A percentile compares a stretch with the other conserved stretches of the same genome.
Conservation (phyloP, 2,329 filamentous ascomycete species). For the Colletotrichum destructivum region DNA sequence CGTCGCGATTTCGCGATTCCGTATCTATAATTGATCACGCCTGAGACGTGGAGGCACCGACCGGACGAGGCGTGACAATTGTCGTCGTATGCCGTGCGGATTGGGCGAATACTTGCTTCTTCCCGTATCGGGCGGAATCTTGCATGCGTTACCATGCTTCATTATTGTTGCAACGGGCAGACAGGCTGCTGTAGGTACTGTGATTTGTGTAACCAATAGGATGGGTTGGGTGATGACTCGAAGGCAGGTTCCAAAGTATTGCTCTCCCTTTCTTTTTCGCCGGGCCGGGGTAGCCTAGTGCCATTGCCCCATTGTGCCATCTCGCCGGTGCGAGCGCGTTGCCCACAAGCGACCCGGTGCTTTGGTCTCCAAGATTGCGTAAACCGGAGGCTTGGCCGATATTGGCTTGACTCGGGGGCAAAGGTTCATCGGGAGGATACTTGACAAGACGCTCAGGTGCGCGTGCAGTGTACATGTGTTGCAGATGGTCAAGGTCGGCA, state of each 20-base stretch:
- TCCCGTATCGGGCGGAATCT: conserved; percentile 16
- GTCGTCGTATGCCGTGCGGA: conserved; percentile 15
- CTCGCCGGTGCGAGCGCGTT: conserved; percentile 3
- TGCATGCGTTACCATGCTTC: conserved; percentile 19
- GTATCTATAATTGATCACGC: conserved; percentile 22
- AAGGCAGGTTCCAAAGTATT: background rate
- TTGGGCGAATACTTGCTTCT: conserved; percentile 7
- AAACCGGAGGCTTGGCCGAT: conserved; percentile 12
- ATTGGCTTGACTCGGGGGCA: conserved; percentile 18
- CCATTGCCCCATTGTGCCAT: background rate
- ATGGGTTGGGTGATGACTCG: conserved; percentile 25
- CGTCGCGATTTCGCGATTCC: conserved; percentile 6
- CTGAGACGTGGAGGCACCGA: conserved; percentile 23
- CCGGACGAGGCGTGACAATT: conserved; percentile 5
- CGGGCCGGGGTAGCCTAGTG: conserved; percentile 26
- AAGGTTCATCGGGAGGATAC: conserved; percentile 5
- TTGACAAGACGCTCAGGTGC: conserved; percentile 4
- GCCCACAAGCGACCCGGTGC: conserved; percentile 9
- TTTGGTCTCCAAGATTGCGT: conserved; percentile 5
- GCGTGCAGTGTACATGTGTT: too few relatives aligned
- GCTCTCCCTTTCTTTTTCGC: background rate
- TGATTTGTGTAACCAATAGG: too few relatives aligned
- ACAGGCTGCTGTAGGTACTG: background rate
- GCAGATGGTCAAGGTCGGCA: background rate
- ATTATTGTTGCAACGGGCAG: conserved; percentile 11